Percentiles rank a stretch among this genome's conserved stretches.
Evolutionary conservation across 2,329 filamentous ascomycete species (phyloP).

Genomic region (Cercospora sojina): DNA sequence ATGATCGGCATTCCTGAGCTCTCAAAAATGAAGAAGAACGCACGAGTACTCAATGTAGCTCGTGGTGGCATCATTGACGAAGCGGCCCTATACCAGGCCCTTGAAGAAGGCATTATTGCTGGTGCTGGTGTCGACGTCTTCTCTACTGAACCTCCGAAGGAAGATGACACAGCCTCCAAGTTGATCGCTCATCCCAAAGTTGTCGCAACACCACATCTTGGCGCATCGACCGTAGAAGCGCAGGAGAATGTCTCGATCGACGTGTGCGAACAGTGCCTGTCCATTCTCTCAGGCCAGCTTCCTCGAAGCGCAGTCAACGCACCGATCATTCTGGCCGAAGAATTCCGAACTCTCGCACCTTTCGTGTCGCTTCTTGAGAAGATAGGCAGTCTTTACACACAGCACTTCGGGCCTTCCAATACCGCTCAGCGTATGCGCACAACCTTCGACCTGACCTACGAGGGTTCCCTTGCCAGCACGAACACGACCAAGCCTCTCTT

Average conservation of each 20-base stretch:
- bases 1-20: conserved; percentile 69
- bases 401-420: conserved; percentile 60
- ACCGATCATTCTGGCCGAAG: conserved; percentile 75
- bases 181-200: conserved; percentile 69
- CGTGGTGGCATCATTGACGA: conserved; percentile 80
- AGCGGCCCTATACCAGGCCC: conserved; percentile 65
- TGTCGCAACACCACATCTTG: conserved; percentile 75
- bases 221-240: conserved; percentile 76
- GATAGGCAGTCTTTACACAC: conserved; percentile 76
- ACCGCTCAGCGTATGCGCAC: conserved; percentile 54
- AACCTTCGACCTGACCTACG: conserved; percentile 73
- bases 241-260: conserved; percentile 83
- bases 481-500: conserved; percentile 76
- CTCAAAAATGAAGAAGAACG: conserved; percentile 68
- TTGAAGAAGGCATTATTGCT: conserved; percentile 69
- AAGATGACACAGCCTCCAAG: conserved; percentile 58
- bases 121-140: conserved; percentile 80
- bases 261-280: conserved; percentile 75
- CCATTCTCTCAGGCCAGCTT: conserved; percentile 69
- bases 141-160: conserved; percentile 68
- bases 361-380: conserved; percentile 75
- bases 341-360: conserved; percentile 74
- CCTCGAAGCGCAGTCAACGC: conserved; percentile 75
- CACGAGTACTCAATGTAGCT: conserved; percentile 75
- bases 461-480: conserved; percentile 69